Evolutionary conservation across 2,329 filamentous ascomycete genomes (phyloP), one percentile per base, ranked within the genome.

Genomic region (Sporothrix pseudoabietina): DNA sequence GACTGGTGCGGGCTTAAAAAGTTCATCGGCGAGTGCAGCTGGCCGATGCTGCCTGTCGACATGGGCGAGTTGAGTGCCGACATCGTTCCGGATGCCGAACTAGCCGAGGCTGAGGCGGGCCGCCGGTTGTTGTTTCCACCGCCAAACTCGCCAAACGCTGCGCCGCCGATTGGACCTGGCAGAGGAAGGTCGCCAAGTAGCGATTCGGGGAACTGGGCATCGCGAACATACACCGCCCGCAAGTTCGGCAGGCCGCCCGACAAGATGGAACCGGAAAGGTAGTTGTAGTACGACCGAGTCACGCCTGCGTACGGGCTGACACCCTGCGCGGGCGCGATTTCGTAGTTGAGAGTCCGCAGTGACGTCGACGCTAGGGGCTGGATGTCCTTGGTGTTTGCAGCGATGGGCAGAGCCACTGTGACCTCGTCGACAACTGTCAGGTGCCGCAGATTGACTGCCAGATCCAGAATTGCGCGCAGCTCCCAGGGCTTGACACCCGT

Each of bases 191-290:
- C 85, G 16, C 85, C 85, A 59, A 94, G 86, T 6, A 98, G 88
- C 12, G 91, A 87, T 77, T 97, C 93, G 1, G 94, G 90, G 79
- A 98, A 97, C 69, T 88, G 86, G 35, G 91, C 88, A 78, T 98
- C 94, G 69, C 93, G 91, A 22, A 98, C 95, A 80, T 97, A 98
- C 8, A 98, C 87, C 30, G 90, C 88, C 49, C 87, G 87, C 9
- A 98, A 86, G 49, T 87, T 88, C 0, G 94, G 94, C 8, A 98
- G 86, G 8, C 89, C 88, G 75, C 91, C 91, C 19, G 89, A 87
- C 74, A 96, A 88, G 44, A 98, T 88, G 0, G 93, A 97, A n/a
- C 88, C 88, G 35, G 93, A 90, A 26, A 98, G 88, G 81, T 97
- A 97, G 75, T 89, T 88, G 81, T 98, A 97, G 83, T 97, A 97